Percentiles rank a stretch among this genome's conserved stretches.
phyloP scores from a whole-genome alignment of 305 asterid genomes.

The Lippia alba region DNA sequence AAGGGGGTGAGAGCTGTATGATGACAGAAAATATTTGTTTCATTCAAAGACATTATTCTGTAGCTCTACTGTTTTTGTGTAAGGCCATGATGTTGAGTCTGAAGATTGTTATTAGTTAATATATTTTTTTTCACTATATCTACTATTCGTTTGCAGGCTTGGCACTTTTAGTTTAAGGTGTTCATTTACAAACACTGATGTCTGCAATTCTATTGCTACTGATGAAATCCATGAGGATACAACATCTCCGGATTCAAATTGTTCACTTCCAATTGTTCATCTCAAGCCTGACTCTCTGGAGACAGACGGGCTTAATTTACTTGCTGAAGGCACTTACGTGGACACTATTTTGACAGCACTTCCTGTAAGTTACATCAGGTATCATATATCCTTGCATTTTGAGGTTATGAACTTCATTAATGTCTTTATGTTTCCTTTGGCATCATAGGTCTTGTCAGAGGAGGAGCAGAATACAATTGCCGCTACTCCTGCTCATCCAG shows the following conservation, averaged over 20 bases:
- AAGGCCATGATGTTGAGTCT: not conserved
- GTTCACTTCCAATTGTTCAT: slow-evolving; percentile 64
- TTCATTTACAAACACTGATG: slow-evolving; percentile 64
- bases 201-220: slow-evolving; percentile 52
- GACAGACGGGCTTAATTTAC: slow-evolving; percentile 67
- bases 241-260: slow-evolving; percentile 51
- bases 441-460: slow-evolving; percentile 66
- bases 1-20: not conserved
- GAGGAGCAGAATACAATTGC: slow-evolving; percentile 86
- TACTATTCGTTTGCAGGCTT: slow-evolving; percentile 55
- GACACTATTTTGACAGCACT: slow-evolving; percentile 76
- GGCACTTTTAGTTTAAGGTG: slow-evolving; percentile 53
- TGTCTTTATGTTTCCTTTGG: slow-evolving; percentile 33
- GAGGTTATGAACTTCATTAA: slow-evolving; percentile 12
- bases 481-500: slow-evolving; percentile 95
- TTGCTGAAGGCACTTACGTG: slow-evolving; percentile 58
- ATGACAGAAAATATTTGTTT: not conserved
- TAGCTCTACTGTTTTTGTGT: slow-evolving; percentile 24
- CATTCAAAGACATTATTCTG: slow-evolving; percentile 5
- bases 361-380: slow-evolving; percentile 60
- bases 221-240: slow-evolving; percentile 53
- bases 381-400: slow-evolving; percentile 19
- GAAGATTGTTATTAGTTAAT: not conserved
- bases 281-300: slow-evolving; percentile 67
- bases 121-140: slow-evolving; percentile 28